phyloP scores from a whole-genome alignment of 306 rosid genomes.

The Vicia sativa region DNA sequence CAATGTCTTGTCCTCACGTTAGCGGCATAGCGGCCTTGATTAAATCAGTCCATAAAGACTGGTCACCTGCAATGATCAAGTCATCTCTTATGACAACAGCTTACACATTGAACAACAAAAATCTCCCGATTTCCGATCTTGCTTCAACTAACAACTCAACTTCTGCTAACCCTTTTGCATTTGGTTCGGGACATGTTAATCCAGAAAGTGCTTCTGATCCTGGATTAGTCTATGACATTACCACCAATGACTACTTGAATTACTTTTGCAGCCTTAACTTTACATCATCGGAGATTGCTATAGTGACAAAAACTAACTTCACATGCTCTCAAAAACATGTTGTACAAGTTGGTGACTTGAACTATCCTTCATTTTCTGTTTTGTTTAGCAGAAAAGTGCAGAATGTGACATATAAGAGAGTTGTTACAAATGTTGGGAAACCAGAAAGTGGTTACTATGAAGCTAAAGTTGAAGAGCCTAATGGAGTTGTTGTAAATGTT shows the following conservation, averaged over 20 bases:
- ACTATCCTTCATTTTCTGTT: constrained; percentile 76
- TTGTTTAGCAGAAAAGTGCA: constrained; percentile 27
- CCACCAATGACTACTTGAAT: constrained; percentile 48
- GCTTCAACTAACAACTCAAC: constrained; percentile 30
- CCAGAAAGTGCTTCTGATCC: constrained; percentile 74
- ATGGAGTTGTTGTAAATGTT: constrained; percentile 50
- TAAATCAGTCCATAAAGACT: constrained; percentile 33
- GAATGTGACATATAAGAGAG: constrained; percentile 53
- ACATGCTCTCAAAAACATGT: constrained; percentile 41
- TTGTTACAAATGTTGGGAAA: constrained; percentile 67
- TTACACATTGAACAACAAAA: constrained; percentile 54
- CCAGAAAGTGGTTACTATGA: constrained; percentile 46
- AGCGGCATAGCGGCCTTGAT: constrained; percentile 57
- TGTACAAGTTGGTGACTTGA: constrained; percentile 56
- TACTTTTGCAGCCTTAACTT: constrained; percentile 66
- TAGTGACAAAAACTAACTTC: constrained; percentile 48
- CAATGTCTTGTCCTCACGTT: constrained; percentile 87
- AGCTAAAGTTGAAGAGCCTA: constrained; percentile 54
- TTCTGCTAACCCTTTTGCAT: constrained; percentile 61
- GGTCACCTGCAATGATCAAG: constrained; percentile 68
- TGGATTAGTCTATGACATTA: constrained; percentile 65
- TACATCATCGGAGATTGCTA: constrained; percentile 55
- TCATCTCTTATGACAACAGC: constrained; percentile 82
- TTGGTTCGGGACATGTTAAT: constrained; percentile 74
- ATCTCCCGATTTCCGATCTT: constrained; percentile 42